Evolutionary conservation across 1,284 basidiomycete genomes (phyloP), one percentile per base, ranked within the genome.

Genomic region (Fomitiporia mediterranea): DNA sequence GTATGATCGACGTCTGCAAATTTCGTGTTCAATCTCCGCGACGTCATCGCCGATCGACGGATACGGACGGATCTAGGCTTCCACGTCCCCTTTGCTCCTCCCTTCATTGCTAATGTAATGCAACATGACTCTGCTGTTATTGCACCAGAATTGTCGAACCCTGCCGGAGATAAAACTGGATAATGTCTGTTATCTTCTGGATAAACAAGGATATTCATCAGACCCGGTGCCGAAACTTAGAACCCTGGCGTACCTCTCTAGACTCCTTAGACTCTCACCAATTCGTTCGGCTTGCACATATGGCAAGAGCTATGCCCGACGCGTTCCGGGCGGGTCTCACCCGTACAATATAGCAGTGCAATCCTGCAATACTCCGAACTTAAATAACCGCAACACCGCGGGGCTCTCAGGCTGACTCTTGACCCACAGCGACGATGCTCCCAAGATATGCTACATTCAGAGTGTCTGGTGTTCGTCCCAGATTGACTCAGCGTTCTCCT

Each of bases 1-100:
- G n/a, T n/a, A 30, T 42, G 44, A 46, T 46, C 44, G 44, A 46
- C 48, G 32, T 5, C n/a, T 8, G 19, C n/a, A 55, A 46, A 55
- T 25, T 21, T 55, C 9, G 21, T 23, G 19, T 30, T n/a, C 25
- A 19, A 28, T 32, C 30, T 47, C 44, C 25, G 30, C 44, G 15
- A 47, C 30, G n/a, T n/a, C 25, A 32, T n/a, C 4, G 15, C 23
- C 3, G 47, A 32, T 27, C 9, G 4, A 7, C 23, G 47, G 15
- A 8, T 5, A 17, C 40, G 40, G 40, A 6, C 40, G 21, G n/a
- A 17, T 42, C 21, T 17, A n/a, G n/a, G 21, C 5, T 6, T 17
- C n/a, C n/a, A n/a, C n/a, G n/a, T n/a, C n/a, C n/a, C n/a, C n/a
- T n/a, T 42, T 42, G n/a, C 19, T 42, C 40, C 8, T 17, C 8